Evolutionary conservation across 257 asterid species (phyloP), one percentile per base, ranked within the genome.

Genomic region (Craterostigma plantagineum): DNA sequence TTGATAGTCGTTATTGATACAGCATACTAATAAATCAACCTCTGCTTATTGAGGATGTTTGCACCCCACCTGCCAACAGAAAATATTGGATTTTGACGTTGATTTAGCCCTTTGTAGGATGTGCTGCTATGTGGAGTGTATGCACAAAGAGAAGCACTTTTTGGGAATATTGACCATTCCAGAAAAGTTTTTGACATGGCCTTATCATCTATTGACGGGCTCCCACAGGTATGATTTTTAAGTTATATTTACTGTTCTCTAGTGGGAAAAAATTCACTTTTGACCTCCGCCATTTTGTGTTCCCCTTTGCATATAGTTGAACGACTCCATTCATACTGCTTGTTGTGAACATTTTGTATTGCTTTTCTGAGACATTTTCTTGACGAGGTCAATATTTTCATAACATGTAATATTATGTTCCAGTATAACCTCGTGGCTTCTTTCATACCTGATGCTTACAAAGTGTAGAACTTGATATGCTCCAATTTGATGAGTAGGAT

Each of bases 161-260:
- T 61, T 37, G 91, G 91, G 47, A 90, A 79, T 66, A 71, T 83
- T 54, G 92, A 79, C 48, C 81, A 70, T 61, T 78, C 98, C 27
- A 68, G 98, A 50, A 90, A 76, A 67, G 75, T 90, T 54, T 90
- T 90, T 51, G 98, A 83, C 80, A 79, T 83, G 95, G 93, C 95
- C 52, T 63, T 90, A 64, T 68, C 65, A 43, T 90, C 95, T 43
- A 57, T 71, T 34, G 92, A 77, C 47, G 98, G 87, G 53, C 91
- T 75, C 64, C 79, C 94, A 37, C 52, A 36, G 95, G 98, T 79
- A 75, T 50, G 55, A 34, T 42, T 50, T 35, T 38, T 52, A 46
- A 57, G 38, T 42, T 49, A 53, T 42, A 23, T 49, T 42, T 43
- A 48, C 23, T 38, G 30, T 61, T 51, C 6, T 23, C 30, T 23